Percentiles rank a stretch among this genome's conserved stretches.
Conservation (phyloP, 2,329 filamentous ascomycete species). For the Colletotrichum sp. region DNA sequence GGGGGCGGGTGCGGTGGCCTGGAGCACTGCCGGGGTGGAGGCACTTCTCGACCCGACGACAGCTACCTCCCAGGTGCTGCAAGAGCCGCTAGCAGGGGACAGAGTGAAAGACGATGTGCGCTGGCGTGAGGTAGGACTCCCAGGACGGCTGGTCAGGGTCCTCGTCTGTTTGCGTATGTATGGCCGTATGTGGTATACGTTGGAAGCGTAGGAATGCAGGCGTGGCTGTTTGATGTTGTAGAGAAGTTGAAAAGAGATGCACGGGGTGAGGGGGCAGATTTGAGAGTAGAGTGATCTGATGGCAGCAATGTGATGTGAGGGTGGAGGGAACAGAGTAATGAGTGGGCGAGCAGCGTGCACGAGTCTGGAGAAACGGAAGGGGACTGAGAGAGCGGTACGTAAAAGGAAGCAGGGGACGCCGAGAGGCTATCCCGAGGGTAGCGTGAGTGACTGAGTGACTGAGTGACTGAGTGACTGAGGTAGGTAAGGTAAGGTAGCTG, state of each 20-base stretch:
- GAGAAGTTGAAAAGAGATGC: background rate
- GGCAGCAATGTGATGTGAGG: background rate
- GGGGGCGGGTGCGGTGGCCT: slow-evolving; percentile 14
- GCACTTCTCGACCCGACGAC: slow-evolving; percentile 2
- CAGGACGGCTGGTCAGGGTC: background rate
- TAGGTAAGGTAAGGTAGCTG: background rate
- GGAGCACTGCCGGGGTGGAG: background rate
- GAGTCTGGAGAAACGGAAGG: background rate
- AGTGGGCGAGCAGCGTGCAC: slow-evolving; percentile 10
- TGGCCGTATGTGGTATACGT: background rate
- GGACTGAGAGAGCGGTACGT: slow-evolving; percentile 4
- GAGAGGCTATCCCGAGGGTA: slow-evolving; percentile 12
- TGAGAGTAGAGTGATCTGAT: background rate
- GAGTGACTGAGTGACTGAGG: background rate
- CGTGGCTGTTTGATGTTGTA: background rate
- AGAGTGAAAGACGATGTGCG: background rate
- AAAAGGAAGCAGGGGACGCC: slow-evolving; percentile 11
- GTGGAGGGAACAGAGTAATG: slow-evolving; percentile 12
- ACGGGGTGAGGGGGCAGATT: background rate
- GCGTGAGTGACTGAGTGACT: background rate
- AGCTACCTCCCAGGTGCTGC: background rate
- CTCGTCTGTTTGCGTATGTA: slow-evolving; percentile 13
- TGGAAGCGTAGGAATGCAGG: background rate
- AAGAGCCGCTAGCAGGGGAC: slow-evolving; percentile 4
- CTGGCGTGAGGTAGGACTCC: background rate